A percentile compares a stretch with the other conserved stretches of the same genome.
Evolutionary conservation across 768 basidiomycete species (phyloP).

Genomic region (Russula sp.): DNA sequence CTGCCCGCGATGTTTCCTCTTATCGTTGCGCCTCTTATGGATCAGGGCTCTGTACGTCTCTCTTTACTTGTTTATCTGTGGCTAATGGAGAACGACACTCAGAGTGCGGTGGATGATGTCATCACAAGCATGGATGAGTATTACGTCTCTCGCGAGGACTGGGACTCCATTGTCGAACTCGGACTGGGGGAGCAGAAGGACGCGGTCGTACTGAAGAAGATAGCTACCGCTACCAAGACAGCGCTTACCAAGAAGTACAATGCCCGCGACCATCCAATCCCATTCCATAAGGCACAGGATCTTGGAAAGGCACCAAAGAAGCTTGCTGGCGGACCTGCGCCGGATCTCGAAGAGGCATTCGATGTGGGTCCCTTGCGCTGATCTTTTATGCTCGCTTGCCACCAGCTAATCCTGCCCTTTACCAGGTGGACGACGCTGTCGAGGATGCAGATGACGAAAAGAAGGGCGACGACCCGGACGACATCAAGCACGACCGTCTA

Average conservation of each 20-base stretch:
- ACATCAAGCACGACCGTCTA: constrained; percentile 31
- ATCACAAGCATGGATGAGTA: constrained; percentile 93
- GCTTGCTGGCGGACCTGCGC: constrained; percentile 62
- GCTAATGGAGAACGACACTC: constrained; percentile 12
- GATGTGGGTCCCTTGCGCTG: constrained; percentile 46
- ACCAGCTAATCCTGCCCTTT: neutral
- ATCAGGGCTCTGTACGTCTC: constrained; percentile 62
- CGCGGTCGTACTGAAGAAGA: constrained; percentile 74
- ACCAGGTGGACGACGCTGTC: constrained; percentile 22
- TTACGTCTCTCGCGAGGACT: constrained; percentile 88
- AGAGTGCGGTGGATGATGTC: constrained; percentile 77
- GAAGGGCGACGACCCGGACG: constrained; percentile 24
- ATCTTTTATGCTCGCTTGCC: neutral
- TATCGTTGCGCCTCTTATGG: constrained; percentile 72
- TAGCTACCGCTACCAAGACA: constrained; percentile 73
- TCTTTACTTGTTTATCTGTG: neutral
- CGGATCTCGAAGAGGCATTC: constrained; percentile 90
- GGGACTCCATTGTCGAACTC: constrained; percentile 93
- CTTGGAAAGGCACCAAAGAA: constrained; percentile 78
- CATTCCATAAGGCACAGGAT: constrained; percentile 87
- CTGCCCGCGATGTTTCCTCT: constrained; percentile 82
- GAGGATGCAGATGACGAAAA: constrained; percentile 26
- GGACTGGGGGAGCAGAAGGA: constrained; percentile 80
- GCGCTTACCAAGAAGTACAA: constrained; percentile 93
- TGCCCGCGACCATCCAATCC: constrained; percentile 80